phyloP scores from a whole-genome alignment of 805 yeast genomes.

The Pichia manshurica region DNA sequence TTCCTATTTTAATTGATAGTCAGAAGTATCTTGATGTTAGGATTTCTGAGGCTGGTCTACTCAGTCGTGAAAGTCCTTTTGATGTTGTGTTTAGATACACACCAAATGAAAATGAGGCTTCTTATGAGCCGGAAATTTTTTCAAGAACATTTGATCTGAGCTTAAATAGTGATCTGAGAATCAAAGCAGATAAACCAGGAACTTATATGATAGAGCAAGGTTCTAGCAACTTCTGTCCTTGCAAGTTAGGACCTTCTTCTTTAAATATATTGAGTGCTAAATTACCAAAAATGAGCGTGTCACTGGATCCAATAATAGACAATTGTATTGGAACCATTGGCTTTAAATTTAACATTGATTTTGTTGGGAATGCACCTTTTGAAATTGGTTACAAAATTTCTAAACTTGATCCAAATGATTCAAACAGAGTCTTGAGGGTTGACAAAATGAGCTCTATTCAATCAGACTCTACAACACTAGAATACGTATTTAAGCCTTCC shows the following conservation, averaged over 20 bases:
- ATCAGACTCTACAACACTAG: constrained; percentile 28
- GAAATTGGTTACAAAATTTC: constrained; percentile 57
- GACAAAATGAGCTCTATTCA: constrained; percentile 27
- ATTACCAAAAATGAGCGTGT: constrained; percentile 37
- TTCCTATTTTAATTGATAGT: constrained; percentile 28
- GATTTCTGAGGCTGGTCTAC: constrained; percentile 20
- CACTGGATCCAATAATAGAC: constrained; percentile 63
- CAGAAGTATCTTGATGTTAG: constrained; percentile 30
- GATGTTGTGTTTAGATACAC: constrained; percentile 32
- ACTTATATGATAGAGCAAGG: constrained; percentile 51
- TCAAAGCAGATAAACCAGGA: constrained; percentile 56
- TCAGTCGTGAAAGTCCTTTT: constrained; percentile 43
- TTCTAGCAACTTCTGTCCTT: constrained; percentile 58
- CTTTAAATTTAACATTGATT: constrained; percentile 57
- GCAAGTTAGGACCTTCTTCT: constrained; percentile 54
- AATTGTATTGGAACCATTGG: constrained; percentile 93
- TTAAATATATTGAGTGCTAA: constrained; percentile 41
- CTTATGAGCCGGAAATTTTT: constrained; percentile 13
- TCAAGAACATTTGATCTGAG: constrained; percentile 27
- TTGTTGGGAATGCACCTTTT: constrained; percentile 82
- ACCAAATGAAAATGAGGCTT: constrained; percentile 23
- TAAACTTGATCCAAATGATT: constrained; percentile 38
- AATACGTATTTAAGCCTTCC: constrained; percentile 68
- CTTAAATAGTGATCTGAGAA: constrained; percentile 19
- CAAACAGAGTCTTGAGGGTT: constrained; percentile 19